Conservation (phyloP, 2,329 filamentous ascomycete species). For the Nothophoma quercina region DNA sequence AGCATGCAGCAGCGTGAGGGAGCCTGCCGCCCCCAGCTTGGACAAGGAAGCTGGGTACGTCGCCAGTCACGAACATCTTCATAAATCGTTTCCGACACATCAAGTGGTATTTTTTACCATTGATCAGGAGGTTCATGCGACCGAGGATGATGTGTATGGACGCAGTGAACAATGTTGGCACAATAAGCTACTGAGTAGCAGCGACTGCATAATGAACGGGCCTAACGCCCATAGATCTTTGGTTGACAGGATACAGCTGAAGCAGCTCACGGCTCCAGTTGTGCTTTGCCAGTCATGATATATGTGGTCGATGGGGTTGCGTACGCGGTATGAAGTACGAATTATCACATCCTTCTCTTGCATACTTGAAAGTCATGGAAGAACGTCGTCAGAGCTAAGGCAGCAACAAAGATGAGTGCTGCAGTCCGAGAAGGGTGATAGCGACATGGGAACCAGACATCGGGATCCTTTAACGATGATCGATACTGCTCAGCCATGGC, state of each 20-base stretch:
- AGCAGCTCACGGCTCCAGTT: conserved; percentile 60
- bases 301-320: too few relatives aligned
- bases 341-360: conserved; percentile 58
- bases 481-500: conserved; percentile 1
- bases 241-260: conserved; percentile 50
- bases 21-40: conserved; percentile 43
- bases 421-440: conserved; percentile 56
- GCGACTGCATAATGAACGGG: conserved; percentile 53
- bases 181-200: conserved; percentile 56
- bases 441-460: conserved; percentile 39
- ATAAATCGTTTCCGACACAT: conserved; percentile 53
- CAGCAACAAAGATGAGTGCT: conserved; percentile 56
- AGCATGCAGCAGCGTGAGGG: background rate
- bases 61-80: conserved; percentile 56
- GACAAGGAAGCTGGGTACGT: conserved; percentile 56
- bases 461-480: conserved; percentile 38
- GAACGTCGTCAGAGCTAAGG: conserved; percentile 54
- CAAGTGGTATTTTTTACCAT: conserved; percentile 50
- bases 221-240: conserved; percentile 44
- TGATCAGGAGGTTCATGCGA: conserved; percentile 52
- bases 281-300: background rate
- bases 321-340: too few relatives aligned
- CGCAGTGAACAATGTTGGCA: conserved; percentile 57
- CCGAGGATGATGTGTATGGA: conserved; percentile 59
- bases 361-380: conserved; percentile 54